Base-by-base conservation (phyloP, 2,329 filamentous ascomycete species). In the Xylaria polymorpha region DNA sequence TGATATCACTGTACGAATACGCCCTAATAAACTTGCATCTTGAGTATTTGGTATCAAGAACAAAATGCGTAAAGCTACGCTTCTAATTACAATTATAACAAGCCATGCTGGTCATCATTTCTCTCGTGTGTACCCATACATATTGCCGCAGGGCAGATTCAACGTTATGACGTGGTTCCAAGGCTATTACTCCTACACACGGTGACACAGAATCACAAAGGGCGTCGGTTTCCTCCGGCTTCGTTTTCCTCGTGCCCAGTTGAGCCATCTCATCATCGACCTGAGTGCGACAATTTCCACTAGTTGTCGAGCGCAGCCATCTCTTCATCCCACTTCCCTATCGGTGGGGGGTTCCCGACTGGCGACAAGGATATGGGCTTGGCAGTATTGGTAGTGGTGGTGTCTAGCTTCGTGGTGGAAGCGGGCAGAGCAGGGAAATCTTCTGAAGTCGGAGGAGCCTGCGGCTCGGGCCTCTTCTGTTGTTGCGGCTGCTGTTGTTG, bases 301-400 rank as follows among this genome's bases (percentile, higher is more conserved):
- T 62, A 50, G 7, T 20, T 61, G 32, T 87, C 85, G 14, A 85
- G 78, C 5, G 81, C 84, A 58, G 85, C 85, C 82, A 89, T 86
- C 78, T 89, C 87, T 43, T 89, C 87, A 60, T 85, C 87, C 87
- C 87, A 89, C 64, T 85, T 83, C 9, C 83, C 82, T 20, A 83
- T 74, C 0, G 79, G 79, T 8, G 82, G 79, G 6, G 82, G 81
- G n/a, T 72, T 74, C 1, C 80, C 51, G 18, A 60, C 63, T 0
- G 81, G 75, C 64, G 79, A 77, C n/a, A 79, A 70, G 25, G 72
- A 56, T 32, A 75, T 53, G n/a, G 68, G 59, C 14, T 72, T 70
- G 6, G 70, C 61, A n/a, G 63, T 25, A 18, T 71, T 71, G 57
- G 61, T 64, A 51, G 71, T 65, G n/a, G 72, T 65, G 15, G 78